phyloP scores from a whole-genome alignment of 176 grass and related monocot genomes.

The Neostapfia colusana region DNA sequence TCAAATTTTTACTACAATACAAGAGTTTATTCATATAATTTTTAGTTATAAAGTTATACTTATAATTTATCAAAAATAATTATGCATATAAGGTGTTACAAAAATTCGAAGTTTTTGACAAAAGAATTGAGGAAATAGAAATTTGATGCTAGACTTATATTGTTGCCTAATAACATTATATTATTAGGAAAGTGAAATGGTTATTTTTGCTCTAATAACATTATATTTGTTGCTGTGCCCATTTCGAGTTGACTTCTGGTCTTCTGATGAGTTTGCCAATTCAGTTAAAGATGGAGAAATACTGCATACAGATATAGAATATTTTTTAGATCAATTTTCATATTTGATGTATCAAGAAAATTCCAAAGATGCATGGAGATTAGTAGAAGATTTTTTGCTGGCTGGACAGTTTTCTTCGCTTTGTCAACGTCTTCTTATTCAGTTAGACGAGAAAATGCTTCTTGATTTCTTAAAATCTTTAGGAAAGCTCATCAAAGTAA shows the following conservation, averaged over 20 bases:
- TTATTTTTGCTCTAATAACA: no score
- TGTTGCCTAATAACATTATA: no score
- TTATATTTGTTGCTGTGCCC: no score
- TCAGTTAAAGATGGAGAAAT: slow-evolving; percentile 87
- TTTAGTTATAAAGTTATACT: no score
- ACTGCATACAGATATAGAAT: slow-evolving; percentile 65
- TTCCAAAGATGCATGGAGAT: slow-evolving; percentile 62
- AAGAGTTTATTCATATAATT: no score
- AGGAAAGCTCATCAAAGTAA: slow-evolving; percentile 45
- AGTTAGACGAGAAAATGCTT: slow-evolving; percentile 70
- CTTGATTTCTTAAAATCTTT: slow-evolving; percentile 64
- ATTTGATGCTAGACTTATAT: no score
- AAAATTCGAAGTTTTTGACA: no score
- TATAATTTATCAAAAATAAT: no score
- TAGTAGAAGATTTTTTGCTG: slow-evolving; percentile 69
- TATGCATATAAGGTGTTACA: no score
- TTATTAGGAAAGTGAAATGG: no score
- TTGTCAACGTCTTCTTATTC: slow-evolving; percentile 65
- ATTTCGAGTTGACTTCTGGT: slow-evolving; percentile 92
- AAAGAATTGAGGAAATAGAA: no score
- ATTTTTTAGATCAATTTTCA: slow-evolving; percentile 73
- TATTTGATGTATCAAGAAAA: slow-evolving; percentile 75
- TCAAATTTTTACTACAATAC: no score
- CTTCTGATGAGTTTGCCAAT: slow-evolving; percentile 80
- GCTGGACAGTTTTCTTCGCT: slow-evolving; percentile 73